These are phyloP conservation scores for Cryptococcus floricola DNA, from an alignment of 1,284 basidiomycete species.

Conservation along the genomic window DNA sequence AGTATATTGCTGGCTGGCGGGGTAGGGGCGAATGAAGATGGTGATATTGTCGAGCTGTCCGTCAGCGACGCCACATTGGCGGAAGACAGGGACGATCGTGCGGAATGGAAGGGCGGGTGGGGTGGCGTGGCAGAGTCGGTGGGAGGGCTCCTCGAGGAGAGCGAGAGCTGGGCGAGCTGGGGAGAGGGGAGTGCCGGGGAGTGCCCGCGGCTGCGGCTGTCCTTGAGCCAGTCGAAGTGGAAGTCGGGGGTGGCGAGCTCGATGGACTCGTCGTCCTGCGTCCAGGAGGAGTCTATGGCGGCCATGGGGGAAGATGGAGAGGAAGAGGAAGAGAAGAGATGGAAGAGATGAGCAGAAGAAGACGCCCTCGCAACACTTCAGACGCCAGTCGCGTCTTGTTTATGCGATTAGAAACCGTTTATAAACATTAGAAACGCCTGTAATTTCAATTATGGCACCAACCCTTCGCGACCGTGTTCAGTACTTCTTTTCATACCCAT, in stretches of 20 bases:
- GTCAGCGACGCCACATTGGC: constrained; percentile 23
- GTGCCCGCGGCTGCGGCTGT: neutral
- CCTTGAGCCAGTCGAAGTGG: constrained; percentile 35
- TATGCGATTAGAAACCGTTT: neutral
- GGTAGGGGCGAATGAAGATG: constrained; percentile 24
- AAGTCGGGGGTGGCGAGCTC: constrained; percentile 37
- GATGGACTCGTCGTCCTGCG: constrained; percentile 32
- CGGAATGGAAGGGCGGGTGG: constrained; percentile 5
- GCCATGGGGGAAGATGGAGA: neutral
- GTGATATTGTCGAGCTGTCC: constrained; percentile 28
- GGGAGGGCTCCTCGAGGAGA: no score
- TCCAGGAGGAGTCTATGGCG: constrained; percentile 2
- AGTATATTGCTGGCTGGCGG: constrained; percentile 18
- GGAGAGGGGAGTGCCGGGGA: no score
- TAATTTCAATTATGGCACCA: neutral
- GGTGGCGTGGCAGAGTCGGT: no score
- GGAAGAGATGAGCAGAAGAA: no score
- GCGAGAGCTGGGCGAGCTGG: no score
- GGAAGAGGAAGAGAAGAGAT: neutral
- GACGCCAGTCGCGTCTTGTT: neutral
- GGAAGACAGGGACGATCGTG: constrained; percentile 32
- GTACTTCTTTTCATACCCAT: neutral
- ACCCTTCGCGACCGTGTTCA: neutral
- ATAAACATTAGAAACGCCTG: no score
- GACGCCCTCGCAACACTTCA: no score